Conservation (phyloP, 768 basidiomycete species). For the Calocera viscosa region DNA sequence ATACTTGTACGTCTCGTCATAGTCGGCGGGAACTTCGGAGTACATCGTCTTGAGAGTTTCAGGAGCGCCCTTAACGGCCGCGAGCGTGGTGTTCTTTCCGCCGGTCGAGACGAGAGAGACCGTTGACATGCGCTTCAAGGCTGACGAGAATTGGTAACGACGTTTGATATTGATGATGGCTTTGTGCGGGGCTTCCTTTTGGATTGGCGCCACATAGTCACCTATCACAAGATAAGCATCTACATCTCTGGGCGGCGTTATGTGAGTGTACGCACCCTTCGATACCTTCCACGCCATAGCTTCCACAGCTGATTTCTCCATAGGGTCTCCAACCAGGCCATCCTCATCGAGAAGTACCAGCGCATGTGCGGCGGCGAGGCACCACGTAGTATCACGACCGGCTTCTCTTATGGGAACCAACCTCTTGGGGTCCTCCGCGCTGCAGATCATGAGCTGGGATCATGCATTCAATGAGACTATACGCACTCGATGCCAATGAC, state of each 20-base stretch:
- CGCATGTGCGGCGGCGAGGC: slow-evolving; percentile 90
- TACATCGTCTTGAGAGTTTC: slow-evolving; percentile 93
- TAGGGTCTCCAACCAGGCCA: slow-evolving; percentile 89
- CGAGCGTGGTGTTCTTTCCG: slow-evolving; percentile 41
- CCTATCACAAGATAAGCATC: no score
- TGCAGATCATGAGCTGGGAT: slow-evolving; percentile 22
- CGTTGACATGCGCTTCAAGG: slow-evolving; percentile 95
- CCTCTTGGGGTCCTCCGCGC: slow-evolving; percentile 45
- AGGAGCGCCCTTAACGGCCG: slow-evolving; percentile 87
- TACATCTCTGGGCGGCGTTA: background rate
- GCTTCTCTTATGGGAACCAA: slow-evolving; percentile 71
- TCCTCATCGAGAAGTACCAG: slow-evolving; percentile 90
- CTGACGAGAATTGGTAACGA: slow-evolving; percentile 95
- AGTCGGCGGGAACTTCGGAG: slow-evolving; percentile 51
- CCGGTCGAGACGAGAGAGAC: slow-evolving; percentile 54
- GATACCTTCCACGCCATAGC: slow-evolving; percentile 76
- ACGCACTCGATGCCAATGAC: slow-evolving; percentile 81
- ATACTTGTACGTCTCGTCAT: slow-evolving; percentile 92
- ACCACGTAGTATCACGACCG: slow-evolving; percentile 63
- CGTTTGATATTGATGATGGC: slow-evolving; percentile 60
- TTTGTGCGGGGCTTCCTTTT: slow-evolving; percentile 40
- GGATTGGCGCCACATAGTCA: slow-evolving; percentile 54
- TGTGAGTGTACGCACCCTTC: slow-evolving; percentile 33
- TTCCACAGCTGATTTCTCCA: slow-evolving; percentile 94
- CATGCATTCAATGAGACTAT: background rate